These are phyloP conservation scores for Sutorius australiensis DNA, from an alignment of 768 basidiomycete species.

Conservation along the genomic window DNA sequence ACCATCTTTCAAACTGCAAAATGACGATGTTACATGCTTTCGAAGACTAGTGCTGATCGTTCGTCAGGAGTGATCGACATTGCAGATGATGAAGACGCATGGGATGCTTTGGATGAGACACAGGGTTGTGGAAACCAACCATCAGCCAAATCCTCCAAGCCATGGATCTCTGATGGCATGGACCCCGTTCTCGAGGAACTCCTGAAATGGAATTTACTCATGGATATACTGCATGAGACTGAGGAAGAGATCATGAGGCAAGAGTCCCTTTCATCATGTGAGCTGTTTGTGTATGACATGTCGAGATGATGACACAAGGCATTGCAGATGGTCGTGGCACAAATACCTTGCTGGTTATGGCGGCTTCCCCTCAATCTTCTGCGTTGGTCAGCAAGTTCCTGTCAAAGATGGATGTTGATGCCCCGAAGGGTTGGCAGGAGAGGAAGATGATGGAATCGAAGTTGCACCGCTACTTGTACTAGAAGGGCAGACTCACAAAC, in stretches of 20 bases:
- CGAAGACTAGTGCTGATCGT: conserved; percentile 24
- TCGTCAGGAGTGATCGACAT: conserved; percentile 36
- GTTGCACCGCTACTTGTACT: conserved; percentile 69
- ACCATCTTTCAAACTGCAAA: conserved; percentile 79
- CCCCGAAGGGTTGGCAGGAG: conserved; percentile 60
- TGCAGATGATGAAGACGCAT: conserved; percentile 66
- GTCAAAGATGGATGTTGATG: conserved; percentile 51
- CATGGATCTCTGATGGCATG: conserved; percentile 74
- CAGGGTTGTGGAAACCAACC: conserved; percentile 8
- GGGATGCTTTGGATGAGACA: conserved; percentile 67
- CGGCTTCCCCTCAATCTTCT: conserved; percentile 72
- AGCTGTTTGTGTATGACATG: background rate
- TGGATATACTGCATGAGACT: conserved; percentile 84
- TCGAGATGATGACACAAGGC: background rate
- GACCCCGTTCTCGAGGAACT: conserved; percentile 89
- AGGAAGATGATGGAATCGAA: conserved; percentile 76
- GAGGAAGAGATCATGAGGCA: conserved; percentile 78
- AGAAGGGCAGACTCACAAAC: conserved; percentile 56
- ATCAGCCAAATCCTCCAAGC: conserved; percentile 10
- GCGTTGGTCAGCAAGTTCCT: conserved; percentile 78
- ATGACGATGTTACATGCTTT: conserved; percentile 70
- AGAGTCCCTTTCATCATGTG: conserved; percentile 37
- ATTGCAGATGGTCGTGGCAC: conserved; percentile 45
- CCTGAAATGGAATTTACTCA: conserved; percentile 88
- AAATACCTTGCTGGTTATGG: conserved; percentile 86